Evolutionary conservation across 805 yeast genomes (phyloP), one percentile per base, ranked within the genome.

Genomic region (Candida lessepsii): DNA sequence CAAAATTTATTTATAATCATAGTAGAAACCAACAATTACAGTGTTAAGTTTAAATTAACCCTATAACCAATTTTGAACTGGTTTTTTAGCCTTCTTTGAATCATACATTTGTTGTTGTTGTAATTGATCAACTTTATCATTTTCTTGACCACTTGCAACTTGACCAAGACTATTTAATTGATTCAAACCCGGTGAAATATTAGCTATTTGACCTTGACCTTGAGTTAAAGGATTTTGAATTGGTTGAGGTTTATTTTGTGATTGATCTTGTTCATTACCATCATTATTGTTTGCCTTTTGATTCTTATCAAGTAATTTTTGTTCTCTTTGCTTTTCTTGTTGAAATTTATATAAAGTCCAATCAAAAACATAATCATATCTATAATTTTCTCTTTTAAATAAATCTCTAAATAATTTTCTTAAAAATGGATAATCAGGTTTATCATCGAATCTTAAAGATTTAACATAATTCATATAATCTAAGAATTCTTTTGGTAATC

Each of bases 351-450:
- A 85, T 47, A 89, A 78, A 20, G 96, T 91, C 99, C 99, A 91
- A 66, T 91, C 99, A 65, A 89, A 91, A 16, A 93, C 81, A 63
- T 89, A 91, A 66, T 91, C 98, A 63, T 90, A 91, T 52, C 83
- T 81, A 63, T 88, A 91, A 43, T 87, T 86, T 61, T 91, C 91
- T 49, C 91, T 80, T 48, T 86, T 73, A 60, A 88, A 88, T 53
- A 93, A 72, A 58, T 90, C 97, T 56, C 96, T 80, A 67, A 91
- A 85, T 42, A 91, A 72, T 60, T 87, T 83, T 56, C 97, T 84
- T 62, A 91, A 74, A 60, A 83, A 91, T 33, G 81, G 75, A 63
- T 93, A 91, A 65, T 91, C 98, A 9, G 99, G 99, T 61, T 88
- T 88, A 63, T 93, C 98, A 56, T 91, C 98, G 56, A 93, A 91